Evolutionary conservation across 352 stramenopile genomes (phyloP).

Genomic region (Phytophthora tentaculata): DNA sequence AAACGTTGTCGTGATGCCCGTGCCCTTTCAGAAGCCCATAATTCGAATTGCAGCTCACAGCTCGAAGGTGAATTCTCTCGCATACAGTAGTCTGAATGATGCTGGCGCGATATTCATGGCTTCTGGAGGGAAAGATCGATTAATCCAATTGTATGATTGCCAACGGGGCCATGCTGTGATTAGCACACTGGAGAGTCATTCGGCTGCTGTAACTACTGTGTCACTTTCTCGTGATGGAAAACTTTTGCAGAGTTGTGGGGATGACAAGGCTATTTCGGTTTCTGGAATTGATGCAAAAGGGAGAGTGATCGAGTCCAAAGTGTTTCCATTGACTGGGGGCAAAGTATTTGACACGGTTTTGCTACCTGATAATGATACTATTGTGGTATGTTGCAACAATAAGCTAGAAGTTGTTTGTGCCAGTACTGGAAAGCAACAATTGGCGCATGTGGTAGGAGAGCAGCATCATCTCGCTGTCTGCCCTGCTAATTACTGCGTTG

Average conservation of each 20-base stretch:
- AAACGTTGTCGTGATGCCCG: constrained; percentile 58
- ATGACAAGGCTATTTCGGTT: constrained; percentile 78
- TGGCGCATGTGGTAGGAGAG: constrained; percentile 71
- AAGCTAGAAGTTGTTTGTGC: constrained; percentile 78
- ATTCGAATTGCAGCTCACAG: constrained; percentile 63
- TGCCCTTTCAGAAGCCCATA: constrained; percentile 41
- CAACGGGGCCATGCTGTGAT: constrained; percentile 38
- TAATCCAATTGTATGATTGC: constrained; percentile 86
- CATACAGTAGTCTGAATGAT: constrained; percentile 41
- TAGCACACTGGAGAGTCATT: constrained; percentile 82
- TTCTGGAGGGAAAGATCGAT: constrained; percentile 75
- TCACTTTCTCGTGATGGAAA: constrained; percentile 78
- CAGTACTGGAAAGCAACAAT: constrained; percentile 62
- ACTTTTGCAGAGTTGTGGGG: constrained; percentile 67
- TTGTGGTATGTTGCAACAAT: constrained; percentile 83
- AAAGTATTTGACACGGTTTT: constrained; percentile 85
- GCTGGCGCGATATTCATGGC: constrained; percentile 53
- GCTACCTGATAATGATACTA: constrained; percentile 67
- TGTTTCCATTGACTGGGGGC: constrained; percentile 54
- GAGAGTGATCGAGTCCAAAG: constrained; percentile 53
- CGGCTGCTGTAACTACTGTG: constrained; percentile 64
- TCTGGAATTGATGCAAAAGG: constrained; percentile 50
- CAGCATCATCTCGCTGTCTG: constrained; percentile 76
- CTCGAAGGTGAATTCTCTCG: constrained; percentile 77
- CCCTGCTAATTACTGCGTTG: constrained; percentile 72